Percentiles rank a stretch among this genome's conserved stretches.
phyloP scores from a whole-genome alignment of 148 eudicot genomes.

The Gaultheria prostrata region DNA sequence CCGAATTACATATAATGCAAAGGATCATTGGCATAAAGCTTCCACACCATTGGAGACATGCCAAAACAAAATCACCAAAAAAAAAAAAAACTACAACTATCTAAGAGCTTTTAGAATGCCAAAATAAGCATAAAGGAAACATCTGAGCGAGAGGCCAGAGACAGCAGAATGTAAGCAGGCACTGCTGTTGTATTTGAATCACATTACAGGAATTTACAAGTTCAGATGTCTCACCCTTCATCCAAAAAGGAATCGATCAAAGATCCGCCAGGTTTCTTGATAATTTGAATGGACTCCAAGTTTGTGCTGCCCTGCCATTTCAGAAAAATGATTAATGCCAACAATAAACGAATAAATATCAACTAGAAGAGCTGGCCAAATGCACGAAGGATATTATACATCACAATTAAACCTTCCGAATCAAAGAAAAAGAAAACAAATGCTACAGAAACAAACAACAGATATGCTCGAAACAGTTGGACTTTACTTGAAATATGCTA shows the following conservation, averaged over 20 bases:
- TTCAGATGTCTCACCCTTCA: conserved; percentile 64
- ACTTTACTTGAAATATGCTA: not conserved
- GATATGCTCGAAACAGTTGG: not conserved
- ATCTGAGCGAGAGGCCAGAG: not conserved
- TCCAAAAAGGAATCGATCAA: conserved; percentile 86
- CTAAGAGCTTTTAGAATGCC: not conserved
- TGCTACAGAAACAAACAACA: not conserved
- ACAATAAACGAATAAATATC: not conserved
- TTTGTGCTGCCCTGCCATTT: conserved; percentile 93
- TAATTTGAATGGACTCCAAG: conserved; percentile 91
- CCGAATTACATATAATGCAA: not conserved
- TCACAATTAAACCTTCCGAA: not conserved
- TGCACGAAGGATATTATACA: not conserved
- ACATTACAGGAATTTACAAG: not conserved
- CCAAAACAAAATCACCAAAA: not conserved
- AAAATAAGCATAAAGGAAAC: not conserved
- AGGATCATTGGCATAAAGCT: not conserved
- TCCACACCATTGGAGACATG: not conserved
- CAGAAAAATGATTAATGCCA: conserved; percentile 1
- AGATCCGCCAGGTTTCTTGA: conserved; percentile 98
- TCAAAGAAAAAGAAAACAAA: not conserved
- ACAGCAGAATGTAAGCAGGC: not conserved
- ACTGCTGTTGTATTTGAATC: not conserved
- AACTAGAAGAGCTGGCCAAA: not conserved
- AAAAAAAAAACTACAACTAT: not conserved